phyloP scores from a whole-genome alignment of 2,329 filamentous ascomycete species.

The Orbilia ellipsospora region DNA sequence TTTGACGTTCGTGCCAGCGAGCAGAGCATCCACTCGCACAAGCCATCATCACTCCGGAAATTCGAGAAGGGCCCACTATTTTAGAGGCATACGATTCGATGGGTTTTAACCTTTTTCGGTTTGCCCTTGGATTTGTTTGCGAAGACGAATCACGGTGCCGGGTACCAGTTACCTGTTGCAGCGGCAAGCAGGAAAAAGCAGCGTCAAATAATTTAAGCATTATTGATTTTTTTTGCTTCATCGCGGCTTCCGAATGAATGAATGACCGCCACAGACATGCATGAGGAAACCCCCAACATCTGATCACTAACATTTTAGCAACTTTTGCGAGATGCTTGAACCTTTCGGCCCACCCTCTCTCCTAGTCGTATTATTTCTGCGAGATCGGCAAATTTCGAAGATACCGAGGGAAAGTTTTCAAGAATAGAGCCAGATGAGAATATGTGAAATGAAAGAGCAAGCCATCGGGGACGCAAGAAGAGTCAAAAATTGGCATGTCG shows the following conservation, averaged over 20 bases:
- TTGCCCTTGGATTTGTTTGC: constrained; percentile 15
- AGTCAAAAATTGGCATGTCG: constrained; percentile 16
- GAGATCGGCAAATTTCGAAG: constrained; percentile 44
- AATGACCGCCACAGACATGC: constrained; percentile 53
- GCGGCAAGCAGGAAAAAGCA: constrained; percentile 12
- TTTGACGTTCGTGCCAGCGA: constrained; percentile 19
- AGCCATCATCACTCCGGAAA: constrained; percentile 5
- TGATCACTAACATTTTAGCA: constrained; percentile 28
- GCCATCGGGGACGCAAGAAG: not conserved
- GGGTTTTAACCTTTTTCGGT: too few relatives aligned
- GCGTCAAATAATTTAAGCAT: constrained; percentile 1
- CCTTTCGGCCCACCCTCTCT: constrained; percentile 26
- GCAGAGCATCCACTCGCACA: constrained; percentile 10
- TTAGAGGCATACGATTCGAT: too few relatives aligned
- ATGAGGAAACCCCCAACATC: constrained; percentile 42
- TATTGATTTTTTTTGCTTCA: constrained; percentile 5
- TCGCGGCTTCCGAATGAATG: constrained; percentile 55
- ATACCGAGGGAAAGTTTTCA: not conserved
- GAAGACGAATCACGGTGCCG: constrained; percentile 32
- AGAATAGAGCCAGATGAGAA: not conserved
- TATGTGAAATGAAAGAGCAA: constrained; percentile 11
- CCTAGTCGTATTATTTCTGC: constrained; percentile 5
- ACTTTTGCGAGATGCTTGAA: constrained; percentile 14
- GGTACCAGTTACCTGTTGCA: constrained; percentile 15
- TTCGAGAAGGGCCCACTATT: too few relatives aligned